A percentile compares a stretch with the other conserved stretches of the same genome.
phyloP scores from a whole-genome alignment of 768 basidiomycete genomes.

The Kondoa subrosea region DNA sequence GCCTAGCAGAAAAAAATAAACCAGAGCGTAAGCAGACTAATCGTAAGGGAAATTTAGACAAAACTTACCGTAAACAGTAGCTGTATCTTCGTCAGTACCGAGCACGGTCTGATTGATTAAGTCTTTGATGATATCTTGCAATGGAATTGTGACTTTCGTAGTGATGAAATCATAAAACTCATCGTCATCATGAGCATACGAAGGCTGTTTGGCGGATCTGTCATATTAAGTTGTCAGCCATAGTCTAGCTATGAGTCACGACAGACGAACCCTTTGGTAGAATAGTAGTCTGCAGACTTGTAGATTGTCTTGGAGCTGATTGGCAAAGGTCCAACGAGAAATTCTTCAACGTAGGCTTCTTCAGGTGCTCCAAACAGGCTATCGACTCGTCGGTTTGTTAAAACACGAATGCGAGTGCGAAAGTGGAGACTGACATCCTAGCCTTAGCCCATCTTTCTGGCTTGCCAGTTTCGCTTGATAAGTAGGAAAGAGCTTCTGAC shows the following conservation, averaged over 20 bases:
- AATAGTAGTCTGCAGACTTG: constrained; percentile 10
- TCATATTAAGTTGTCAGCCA: not conserved
- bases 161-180: constrained; percentile 11
- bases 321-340: constrained; percentile 26
- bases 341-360: constrained; percentile 24
- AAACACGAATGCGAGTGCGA: not conserved
- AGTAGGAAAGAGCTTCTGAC: constrained; percentile 19
- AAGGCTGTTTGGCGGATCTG: constrained; percentile 19
- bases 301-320: constrained; percentile 16
- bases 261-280: constrained; percentile 20
- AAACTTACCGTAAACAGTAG: constrained; percentile 16
- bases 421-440: not conserved
- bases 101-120: constrained; percentile 17
- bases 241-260: not conserved
- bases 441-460: constrained; percentile 21
- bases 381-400: not conserved
- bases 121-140: constrained; percentile 28
- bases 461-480: constrained; percentile 10
- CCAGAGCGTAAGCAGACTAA: too few relatives aligned
- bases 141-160: constrained; percentile 12
- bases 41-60: not conserved
- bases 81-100: not conserved
- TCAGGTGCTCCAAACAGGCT: constrained; percentile 16
- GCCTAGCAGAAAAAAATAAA: constrained; percentile 12
- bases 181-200: constrained; percentile 27